Conservation (phyloP, 768 basidiomycete genomes). For the Coprinopsis marcescibilis region DNA sequence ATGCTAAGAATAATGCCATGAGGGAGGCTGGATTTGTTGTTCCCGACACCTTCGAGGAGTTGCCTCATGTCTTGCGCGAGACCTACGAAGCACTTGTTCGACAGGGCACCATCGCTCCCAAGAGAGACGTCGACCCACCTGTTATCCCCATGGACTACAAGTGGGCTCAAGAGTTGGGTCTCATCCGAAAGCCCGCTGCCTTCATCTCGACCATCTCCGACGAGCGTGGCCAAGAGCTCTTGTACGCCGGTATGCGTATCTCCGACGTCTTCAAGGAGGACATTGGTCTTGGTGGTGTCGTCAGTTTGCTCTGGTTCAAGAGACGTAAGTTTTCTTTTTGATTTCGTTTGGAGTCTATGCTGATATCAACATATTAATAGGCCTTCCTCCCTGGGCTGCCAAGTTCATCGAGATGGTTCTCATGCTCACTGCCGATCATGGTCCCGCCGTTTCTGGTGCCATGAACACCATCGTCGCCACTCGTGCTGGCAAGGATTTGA, state of each 20-base stretch:
- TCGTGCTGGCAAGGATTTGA: conserved; percentile 98
- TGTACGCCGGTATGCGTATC: conserved; percentile 99
- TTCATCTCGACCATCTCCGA: conserved; percentile 99
- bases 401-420: conserved; percentile 99
- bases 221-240: conserved; percentile 96
- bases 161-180: conserved; percentile 97
- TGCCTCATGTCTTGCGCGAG: conserved; percentile 77
- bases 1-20: conserved; percentile 97
- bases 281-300: conserved; percentile 95
- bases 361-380: conserved; percentile 16
- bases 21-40: conserved; percentile 92
- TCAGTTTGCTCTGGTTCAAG: conserved; percentile 97
- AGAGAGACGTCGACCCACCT: conserved; percentile 82
- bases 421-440: conserved; percentile 98
- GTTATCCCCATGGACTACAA: conserved; percentile 99
- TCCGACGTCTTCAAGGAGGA: conserved; percentile 98
- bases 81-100: conserved; percentile 81
- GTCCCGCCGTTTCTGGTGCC: conserved; percentile 94
- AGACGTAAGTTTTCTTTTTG: conserved; percentile 44
- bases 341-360: background rate
- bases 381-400: conserved; percentile 84
- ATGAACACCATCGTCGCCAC: conserved; percentile 99
- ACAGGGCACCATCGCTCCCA: conserved; percentile 59
- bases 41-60: conserved; percentile 95
- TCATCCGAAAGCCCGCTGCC: conserved; percentile 97